These are phyloP conservation scores for Diaporthe sp. DNA, from an alignment of 2,329 filamentous ascomycete species.

Conservation along the genomic window DNA sequence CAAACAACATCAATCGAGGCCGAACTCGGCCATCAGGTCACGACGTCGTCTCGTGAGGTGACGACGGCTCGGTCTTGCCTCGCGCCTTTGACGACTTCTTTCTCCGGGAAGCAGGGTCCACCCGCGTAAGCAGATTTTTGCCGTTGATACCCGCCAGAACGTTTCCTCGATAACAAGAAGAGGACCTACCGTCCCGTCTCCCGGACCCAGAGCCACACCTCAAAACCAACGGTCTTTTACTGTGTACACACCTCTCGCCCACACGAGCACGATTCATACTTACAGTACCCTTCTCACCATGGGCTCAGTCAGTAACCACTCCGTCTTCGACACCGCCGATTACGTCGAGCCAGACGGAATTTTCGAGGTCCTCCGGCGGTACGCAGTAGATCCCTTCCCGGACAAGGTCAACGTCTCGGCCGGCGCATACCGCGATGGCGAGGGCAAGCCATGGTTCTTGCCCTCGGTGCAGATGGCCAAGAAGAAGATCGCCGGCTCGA, in stretches of 20 bases:
- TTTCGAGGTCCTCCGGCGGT: conserved; percentile 38
- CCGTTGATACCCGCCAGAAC: conserved; percentile 2
- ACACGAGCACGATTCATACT: neutral
- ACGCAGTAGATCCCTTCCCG: conserved; percentile 42
- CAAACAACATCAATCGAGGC: neutral
- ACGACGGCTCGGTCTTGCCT: conserved; percentile 5
- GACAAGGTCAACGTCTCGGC: conserved; percentile 51
- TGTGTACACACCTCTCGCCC: neutral
- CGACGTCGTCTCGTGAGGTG: neutral
- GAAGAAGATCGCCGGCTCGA: conserved; percentile 35
- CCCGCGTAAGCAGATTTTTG: conserved; percentile 25
- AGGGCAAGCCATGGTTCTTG: conserved; percentile 51
- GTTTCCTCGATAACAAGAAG: conserved; percentile 13
- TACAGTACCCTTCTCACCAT: neutral
- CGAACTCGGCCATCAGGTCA: neutral
- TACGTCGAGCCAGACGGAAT: conserved; percentile 34
- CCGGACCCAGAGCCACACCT: neutral
- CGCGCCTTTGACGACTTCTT: conserved; percentile 11
- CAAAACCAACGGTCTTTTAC: neutral
- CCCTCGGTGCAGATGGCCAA: conserved; percentile 47
- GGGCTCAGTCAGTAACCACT: conserved; percentile 29
- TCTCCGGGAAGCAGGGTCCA: neutral
- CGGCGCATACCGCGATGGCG: conserved; percentile 51
- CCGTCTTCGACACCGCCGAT: conserved; percentile 32
- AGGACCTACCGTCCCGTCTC: neutral